These are phyloP conservation scores for Polygonum maritimum DNA, from an alignment of 148 eudicot species.

Conservation along the genomic window DNA sequence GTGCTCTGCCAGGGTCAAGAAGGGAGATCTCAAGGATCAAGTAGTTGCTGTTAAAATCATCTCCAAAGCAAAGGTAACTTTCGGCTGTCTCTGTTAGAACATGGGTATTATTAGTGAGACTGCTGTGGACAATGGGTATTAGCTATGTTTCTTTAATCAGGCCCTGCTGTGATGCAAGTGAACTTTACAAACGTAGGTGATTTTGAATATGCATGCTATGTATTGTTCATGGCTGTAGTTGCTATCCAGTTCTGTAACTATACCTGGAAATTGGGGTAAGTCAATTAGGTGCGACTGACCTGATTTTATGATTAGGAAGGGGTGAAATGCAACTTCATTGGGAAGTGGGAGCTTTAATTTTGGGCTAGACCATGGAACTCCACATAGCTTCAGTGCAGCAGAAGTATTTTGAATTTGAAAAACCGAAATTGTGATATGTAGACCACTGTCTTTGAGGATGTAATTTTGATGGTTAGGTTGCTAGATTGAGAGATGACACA, in stretches of 20 bases:
- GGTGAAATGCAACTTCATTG: background rate
- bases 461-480: background rate
- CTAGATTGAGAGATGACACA: background rate
- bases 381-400: background rate
- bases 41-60: conserved; percentile 62
- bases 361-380: background rate
- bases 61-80: conserved; percentile 52
- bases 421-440: background rate
- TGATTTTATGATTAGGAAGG: background rate
- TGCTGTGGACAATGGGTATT: too few species aligned
- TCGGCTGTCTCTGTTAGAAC: background rate
- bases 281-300: background rate
- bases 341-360: background rate
- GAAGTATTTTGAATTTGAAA: background rate
- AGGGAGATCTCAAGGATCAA: conserved; percentile 45
- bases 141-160: background rate
- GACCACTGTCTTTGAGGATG: background rate
- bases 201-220: background rate
- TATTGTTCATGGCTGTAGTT: background rate
- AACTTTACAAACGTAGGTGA: background rate
- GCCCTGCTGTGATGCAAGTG: background rate
- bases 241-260: background rate
- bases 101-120: too few species aligned
- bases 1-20: conserved; percentile 40
- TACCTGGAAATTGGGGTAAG: background rate